phyloP scores from a whole-genome alignment of 2,329 filamentous ascomycete species.

The Monilinia fructicola region DNA sequence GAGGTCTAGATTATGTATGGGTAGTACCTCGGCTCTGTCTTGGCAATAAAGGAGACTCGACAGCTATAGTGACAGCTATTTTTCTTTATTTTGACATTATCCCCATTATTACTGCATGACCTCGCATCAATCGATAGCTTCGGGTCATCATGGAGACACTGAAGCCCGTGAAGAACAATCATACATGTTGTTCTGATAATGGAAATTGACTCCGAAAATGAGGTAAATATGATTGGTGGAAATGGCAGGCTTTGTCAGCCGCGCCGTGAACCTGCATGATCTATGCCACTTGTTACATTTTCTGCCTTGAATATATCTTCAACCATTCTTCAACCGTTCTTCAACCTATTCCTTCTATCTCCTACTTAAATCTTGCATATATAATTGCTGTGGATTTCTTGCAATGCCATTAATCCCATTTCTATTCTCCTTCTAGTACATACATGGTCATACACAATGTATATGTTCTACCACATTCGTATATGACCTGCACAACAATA shows the following conservation, averaged over 20 bases:
- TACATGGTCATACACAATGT: neutral
- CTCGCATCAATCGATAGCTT: neutral
- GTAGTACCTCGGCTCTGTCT: neutral
- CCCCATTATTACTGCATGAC: neutral
- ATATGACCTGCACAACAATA: neutral
- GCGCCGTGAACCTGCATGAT: neutral
- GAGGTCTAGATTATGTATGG: neutral
- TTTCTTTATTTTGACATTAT: neutral
- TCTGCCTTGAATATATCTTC: slow-evolving; percentile 1
- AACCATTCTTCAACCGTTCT: neutral
- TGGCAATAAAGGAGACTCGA: neutral
- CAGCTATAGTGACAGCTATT: neutral
- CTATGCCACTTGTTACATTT: neutral
- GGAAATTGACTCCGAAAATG: neutral
- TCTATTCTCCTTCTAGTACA: neutral
- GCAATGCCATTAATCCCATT: neutral
- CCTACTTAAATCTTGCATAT: no score
- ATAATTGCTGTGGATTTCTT: no score
- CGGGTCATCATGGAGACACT: neutral
- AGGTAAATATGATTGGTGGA: neutral
- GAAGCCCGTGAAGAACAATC: neutral
- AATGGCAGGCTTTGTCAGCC: neutral
- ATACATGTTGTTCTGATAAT: neutral
- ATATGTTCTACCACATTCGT: neutral
- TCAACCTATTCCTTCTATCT: neutral